A percentile compares a stretch with the other conserved stretches of the same genome.
Conservation (phyloP, 768 basidiomycete species). For the Kwoniella dendrophila region DNA sequence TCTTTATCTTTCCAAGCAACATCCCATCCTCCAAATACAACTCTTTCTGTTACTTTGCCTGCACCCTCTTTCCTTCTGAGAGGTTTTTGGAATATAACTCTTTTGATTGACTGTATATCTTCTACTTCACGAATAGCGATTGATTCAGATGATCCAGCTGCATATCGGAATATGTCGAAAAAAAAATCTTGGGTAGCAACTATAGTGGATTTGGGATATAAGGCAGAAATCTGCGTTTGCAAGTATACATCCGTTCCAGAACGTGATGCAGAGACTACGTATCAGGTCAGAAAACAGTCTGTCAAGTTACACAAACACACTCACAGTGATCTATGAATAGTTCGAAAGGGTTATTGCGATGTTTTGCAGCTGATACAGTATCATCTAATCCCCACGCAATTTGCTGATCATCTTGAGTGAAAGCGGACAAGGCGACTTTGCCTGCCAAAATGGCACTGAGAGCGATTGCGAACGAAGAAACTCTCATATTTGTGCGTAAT, state of each 20-base stretch:
- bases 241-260: slow-evolving; percentile 34
- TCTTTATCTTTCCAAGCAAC: slow-evolving; percentile 35
- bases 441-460: too few relatives aligned
- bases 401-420: neutral
- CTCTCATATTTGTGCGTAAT: too few relatives aligned
- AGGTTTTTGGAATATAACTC: slow-evolving; percentile 20
- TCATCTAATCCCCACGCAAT: neutral
- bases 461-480: too few relatives aligned
- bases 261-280: slow-evolving; percentile 27
- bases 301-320: neutral
- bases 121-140: slow-evolving; percentile 30
- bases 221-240: slow-evolving; percentile 12
- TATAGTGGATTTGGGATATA: slow-evolving; percentile 34
- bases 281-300: neutral
- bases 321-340: slow-evolving; percentile 29
- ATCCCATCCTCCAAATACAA: slow-evolving; percentile 36
- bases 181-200: slow-evolving; percentile 30
- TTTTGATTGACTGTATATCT: slow-evolving; percentile 29
- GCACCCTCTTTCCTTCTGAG: slow-evolving; percentile 37
- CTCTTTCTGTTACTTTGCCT: slow-evolving; percentile 19
- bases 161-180: slow-evolving; percentile 37
- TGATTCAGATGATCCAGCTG: slow-evolving; percentile 15
- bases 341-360: neutral
- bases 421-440: too few relatives aligned
- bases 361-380: neutral